A percentile compares a stretch with the other conserved stretches of the same genome.
phyloP scores from a whole-genome alignment of 2,329 filamentous ascomycete species.

The Pezicula carpinea region DNA sequence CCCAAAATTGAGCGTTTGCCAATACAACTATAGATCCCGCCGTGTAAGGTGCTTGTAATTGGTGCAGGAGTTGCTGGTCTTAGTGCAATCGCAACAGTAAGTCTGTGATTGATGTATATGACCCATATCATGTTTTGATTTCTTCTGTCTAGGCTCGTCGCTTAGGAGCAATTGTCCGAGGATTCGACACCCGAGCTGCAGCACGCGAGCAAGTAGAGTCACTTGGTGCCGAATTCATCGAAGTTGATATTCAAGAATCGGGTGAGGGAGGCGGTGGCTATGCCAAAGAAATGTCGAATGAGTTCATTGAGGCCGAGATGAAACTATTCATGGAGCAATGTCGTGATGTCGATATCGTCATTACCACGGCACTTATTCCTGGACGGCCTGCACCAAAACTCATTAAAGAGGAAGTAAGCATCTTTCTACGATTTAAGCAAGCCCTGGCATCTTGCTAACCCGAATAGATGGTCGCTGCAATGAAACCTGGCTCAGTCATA shows the following conservation, averaged over 20 bases:
- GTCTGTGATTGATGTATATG: constrained; percentile 12
- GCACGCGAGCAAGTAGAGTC: constrained; percentile 88
- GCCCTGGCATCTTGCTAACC: not conserved
- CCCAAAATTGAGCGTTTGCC: constrained; percentile 15
- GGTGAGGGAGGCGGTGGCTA: constrained; percentile 82
- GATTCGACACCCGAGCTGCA: constrained; percentile 86
- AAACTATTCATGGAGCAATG: constrained; percentile 86
- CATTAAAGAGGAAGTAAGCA: constrained; percentile 62
- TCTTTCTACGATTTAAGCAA: not conserved
- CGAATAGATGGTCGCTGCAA: constrained; percentile 46
- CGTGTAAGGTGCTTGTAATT: constrained; percentile 85
- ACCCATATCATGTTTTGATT: constrained; percentile 3
- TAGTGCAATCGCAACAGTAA: constrained; percentile 75
- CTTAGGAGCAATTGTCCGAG: constrained; percentile 83
- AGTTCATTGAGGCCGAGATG: constrained; percentile 91
- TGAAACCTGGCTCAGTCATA: constrained; percentile 86
- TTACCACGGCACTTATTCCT: constrained; percentile 88
- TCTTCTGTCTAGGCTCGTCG: constrained; percentile 54
- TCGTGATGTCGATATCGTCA: constrained; percentile 84
- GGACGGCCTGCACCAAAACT: constrained; percentile 78
- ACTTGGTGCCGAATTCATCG: constrained; percentile 82
- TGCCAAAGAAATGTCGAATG: constrained; percentile 90
- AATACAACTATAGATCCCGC: constrained; percentile 60
- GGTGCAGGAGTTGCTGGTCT: constrained; percentile 85
- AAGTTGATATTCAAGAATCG: constrained; percentile 80